Evolutionary conservation across 2,329 filamentous ascomycete genomes (phyloP).

Genomic region (Curvularia hawaiiensis): DNA sequence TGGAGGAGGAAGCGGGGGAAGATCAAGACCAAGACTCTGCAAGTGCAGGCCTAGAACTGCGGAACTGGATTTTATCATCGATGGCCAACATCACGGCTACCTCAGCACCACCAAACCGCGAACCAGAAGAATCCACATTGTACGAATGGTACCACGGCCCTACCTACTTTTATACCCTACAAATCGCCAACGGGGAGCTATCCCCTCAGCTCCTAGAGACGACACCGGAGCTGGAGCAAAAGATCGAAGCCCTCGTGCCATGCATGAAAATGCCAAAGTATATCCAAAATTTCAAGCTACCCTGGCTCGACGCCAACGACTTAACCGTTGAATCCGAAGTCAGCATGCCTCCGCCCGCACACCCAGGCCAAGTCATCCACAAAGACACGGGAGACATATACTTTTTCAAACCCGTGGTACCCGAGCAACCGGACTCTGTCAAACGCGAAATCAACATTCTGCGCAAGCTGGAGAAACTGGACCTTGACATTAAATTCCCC

Average conservation of each 20-base stretch:
- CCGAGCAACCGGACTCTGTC: conserved; percentile 16
- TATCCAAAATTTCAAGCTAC: conserved; percentile 23
- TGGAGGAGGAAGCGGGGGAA: conserved; percentile 17
- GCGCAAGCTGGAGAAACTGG: conserved; percentile 14
- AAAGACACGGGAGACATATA: conserved; percentile 7
- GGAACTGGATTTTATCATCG: conserved; percentile 22
- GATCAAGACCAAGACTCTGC: conserved; percentile 23
- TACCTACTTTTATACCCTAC: conserved; percentile 24
- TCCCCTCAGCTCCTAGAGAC: conserved; percentile 14
- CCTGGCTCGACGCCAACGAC: conserved; percentile 22
- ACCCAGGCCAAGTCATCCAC: conserved; percentile 21
- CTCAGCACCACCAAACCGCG: conserved; percentile 20
- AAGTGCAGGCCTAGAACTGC: conserved; percentile 21
- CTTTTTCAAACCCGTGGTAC: conserved; percentile 27
- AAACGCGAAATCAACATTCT: conserved; percentile 27
- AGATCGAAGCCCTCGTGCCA: conserved; percentile 21
- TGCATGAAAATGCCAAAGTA: conserved; percentile 25
- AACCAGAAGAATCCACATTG: conserved; percentile 19
- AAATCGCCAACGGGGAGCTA: conserved; percentile 11
- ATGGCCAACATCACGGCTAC: conserved; percentile 17
- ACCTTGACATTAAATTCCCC: conserved; percentile 20
- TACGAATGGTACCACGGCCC: conserved; percentile 29
- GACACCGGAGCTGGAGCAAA: conserved; percentile 12
- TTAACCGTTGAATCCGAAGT: conserved; percentile 25
- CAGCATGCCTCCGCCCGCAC: conserved; percentile 23